These are phyloP conservation scores for Astrephomene gubernaculifera DNA, from an alignment of 139 green algal species.

Conservation along the genomic window DNA sequence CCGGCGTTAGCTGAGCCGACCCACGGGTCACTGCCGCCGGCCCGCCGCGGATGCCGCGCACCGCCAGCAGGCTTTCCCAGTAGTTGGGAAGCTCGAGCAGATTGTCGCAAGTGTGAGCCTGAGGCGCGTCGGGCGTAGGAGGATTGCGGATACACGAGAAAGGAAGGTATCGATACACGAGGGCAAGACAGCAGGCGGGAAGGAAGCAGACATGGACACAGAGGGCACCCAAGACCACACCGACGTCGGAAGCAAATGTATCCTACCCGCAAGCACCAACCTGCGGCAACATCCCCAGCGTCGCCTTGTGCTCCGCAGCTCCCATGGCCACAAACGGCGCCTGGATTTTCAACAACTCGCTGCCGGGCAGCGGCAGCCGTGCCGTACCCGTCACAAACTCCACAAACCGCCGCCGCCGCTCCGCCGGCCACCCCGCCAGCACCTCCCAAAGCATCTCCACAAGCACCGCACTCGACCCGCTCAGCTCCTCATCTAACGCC, in stretches of 20 bases:
- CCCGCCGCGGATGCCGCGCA: conserved; percentile 23
- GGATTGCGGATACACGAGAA: too few relatives aligned
- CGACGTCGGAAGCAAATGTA: too few relatives aligned
- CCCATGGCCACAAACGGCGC: conserved; percentile 68
- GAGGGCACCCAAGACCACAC: too few relatives aligned
- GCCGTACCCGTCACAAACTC: conserved; percentile 68
- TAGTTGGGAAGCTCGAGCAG: conserved; percentile 80
- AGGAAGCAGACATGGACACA: neutral
- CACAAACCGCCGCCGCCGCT: conserved; percentile 54
- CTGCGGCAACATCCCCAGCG: conserved; percentile 74
- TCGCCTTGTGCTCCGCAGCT: conserved; percentile 44
- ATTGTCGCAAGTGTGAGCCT: conserved; percentile 75
- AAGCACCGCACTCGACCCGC: conserved; percentile 2
- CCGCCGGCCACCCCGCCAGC: conserved; percentile 47
- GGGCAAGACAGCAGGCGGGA: neutral
- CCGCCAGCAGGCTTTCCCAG: conserved; percentile 62
- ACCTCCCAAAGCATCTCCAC: conserved; percentile 58
- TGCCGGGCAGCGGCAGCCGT: conserved; percentile 61
- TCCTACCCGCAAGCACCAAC: conserved; percentile 19
- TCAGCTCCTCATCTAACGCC: conserved; percentile 59
- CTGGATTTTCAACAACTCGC: conserved; percentile 63
- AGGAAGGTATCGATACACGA: too few relatives aligned
- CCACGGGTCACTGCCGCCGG: conserved; percentile 16
- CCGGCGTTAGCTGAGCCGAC: neutral
- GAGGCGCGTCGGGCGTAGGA: neutral